Evolutionary conservation across 129 eudicot genomes (phyloP).

Genomic region (Flaveria sonorensis): DNA sequence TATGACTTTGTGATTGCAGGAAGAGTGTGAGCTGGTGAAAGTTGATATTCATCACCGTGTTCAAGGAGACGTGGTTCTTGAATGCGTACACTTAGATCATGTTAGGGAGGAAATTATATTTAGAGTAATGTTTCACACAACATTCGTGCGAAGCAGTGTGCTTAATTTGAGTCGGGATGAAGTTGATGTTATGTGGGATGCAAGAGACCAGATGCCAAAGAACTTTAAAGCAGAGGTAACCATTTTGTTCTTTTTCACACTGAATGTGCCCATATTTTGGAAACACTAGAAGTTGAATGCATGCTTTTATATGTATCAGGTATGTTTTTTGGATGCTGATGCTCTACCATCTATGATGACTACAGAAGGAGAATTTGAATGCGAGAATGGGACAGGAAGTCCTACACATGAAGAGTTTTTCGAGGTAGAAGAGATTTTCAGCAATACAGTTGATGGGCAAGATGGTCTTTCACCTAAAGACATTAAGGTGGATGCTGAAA

Average conservation of each 20-base stretch:
- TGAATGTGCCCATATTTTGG: conserved; percentile 10
- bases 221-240: conserved; percentile 89
- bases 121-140: conserved; percentile 91
- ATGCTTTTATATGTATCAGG: conserved; percentile 61
- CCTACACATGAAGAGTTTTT: conserved; percentile 91
- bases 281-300: conserved; percentile 41
- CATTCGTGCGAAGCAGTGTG: conserved; percentile 66
- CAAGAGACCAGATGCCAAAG: conserved; percentile 64
- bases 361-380: conserved; percentile 50
- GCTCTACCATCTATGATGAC: conserved; percentile 58
- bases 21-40: conserved; percentile 75
- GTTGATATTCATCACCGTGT: conserved; percentile 71
- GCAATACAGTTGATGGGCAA: conserved; percentile 55
- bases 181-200: conserved; percentile 91
- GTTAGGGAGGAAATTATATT: conserved; percentile 78
- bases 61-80: conserved; percentile 92
- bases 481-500: neutral
- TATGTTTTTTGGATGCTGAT: conserved; percentile 85
- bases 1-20: conserved; percentile 56
- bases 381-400: conserved; percentile 59
- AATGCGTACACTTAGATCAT: conserved; percentile 75
- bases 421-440: conserved; percentile 95
- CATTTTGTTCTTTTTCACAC: conserved; percentile 15
- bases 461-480: conserved; percentile 36
- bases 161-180: conserved; percentile 68